phyloP scores from a whole-genome alignment of 2,329 filamentous ascomycete genomes.

The Aspergillus quadrilineatus region DNA sequence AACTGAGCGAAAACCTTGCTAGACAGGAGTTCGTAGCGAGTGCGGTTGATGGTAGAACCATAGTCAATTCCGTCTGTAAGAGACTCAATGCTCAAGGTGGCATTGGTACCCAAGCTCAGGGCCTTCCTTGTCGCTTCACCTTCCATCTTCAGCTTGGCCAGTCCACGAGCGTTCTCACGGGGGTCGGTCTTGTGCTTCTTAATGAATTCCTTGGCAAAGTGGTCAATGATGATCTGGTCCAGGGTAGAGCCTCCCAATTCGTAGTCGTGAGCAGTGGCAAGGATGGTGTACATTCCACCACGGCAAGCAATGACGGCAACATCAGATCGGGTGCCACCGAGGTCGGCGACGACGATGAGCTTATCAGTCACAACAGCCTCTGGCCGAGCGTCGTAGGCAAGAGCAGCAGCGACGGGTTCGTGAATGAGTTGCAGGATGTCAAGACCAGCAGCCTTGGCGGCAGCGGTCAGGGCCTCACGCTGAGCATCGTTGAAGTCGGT shows the following conservation, averaged over 20 bases:
- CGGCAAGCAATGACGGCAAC: conserved; percentile 86
- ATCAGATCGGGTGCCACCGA: conserved; percentile 90
- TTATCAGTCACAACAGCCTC: conserved; percentile 78
- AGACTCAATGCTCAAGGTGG: conserved; percentile 89
- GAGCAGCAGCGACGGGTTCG: conserved; percentile 82
- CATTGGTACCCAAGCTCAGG: conserved; percentile 81
- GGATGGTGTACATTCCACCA: conserved; percentile 92
- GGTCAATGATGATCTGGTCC: conserved; percentile 88
- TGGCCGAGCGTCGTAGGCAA: conserved; percentile 86
- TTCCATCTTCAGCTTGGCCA: conserved; percentile 92
- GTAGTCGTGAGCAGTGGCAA: conserved; percentile 93
- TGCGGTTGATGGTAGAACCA: conserved; percentile 84
- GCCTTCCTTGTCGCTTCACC: conserved; percentile 89
- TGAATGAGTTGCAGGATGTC: conserved; percentile 91
- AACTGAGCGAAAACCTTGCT: conserved; percentile 86
- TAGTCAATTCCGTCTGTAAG: conserved; percentile 88
- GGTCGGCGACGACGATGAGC: conserved; percentile 83
- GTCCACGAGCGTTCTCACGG: conserved; percentile 71
- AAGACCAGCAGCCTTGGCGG: conserved; percentile 76
- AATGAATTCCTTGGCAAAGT: conserved; percentile 98
- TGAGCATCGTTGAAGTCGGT: conserved; percentile 91
- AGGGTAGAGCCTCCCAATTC: conserved; percentile 83
- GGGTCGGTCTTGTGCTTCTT: conserved; percentile 95
- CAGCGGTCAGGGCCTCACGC: conserved; percentile 73
- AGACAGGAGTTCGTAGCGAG: conserved; percentile 85